Evolutionary conservation across 176 grass and related monocot genomes (phyloP).

Genomic region (Oryza brachyantha): DNA sequence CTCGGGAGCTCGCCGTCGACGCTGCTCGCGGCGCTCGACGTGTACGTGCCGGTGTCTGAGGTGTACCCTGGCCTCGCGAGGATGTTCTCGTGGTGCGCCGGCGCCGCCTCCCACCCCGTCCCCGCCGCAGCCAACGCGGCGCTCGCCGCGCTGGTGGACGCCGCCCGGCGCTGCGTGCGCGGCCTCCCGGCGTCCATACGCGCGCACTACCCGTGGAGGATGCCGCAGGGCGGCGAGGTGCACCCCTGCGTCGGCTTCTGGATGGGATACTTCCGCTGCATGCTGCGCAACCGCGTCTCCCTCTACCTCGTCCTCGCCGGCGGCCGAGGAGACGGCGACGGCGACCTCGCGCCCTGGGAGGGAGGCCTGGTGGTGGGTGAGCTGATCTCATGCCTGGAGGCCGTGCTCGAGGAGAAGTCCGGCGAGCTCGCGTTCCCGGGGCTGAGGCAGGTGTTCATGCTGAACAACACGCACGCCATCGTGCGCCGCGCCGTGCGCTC

Average conservation of each 20-base stretch:
- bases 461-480: slow-evolving; percentile 45
- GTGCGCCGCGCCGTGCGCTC: slow-evolving; percentile 30
- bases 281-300: slow-evolving; percentile 32
- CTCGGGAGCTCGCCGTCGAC: slow-evolving; percentile 36
- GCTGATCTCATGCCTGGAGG: slow-evolving; percentile 32
- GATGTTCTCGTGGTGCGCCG: slow-evolving; percentile 35
- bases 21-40: slow-evolving; percentile 39
- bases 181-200: slow-evolving; percentile 23
- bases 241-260: slow-evolving; percentile 47
- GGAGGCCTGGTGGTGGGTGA: slow-evolving; percentile 17
- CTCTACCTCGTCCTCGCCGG: slow-evolving; percentile 28
- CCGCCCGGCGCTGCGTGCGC: slow-evolving; percentile 14
- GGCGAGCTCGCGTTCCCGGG: slow-evolving; percentile 26
- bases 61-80: slow-evolving; percentile 32
- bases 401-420: slow-evolving; percentile 40
- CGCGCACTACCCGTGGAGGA: slow-evolving; percentile 38
- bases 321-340: background rate
- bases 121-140: background rate
- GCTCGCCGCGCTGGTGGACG: slow-evolving; percentile 27
- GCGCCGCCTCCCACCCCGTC: slow-evolving; percentile 12
- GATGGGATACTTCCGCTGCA: slow-evolving; percentile 43
- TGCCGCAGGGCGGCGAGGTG: slow-evolving; percentile 45
- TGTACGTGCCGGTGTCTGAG: slow-evolving; percentile 36
- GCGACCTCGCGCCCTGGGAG: background rate
- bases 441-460: slow-evolving; percentile 45